Base-by-base conservation (phyloP, 495 filamentous ascomycete genomes). In the Tuber borchii region DNA sequence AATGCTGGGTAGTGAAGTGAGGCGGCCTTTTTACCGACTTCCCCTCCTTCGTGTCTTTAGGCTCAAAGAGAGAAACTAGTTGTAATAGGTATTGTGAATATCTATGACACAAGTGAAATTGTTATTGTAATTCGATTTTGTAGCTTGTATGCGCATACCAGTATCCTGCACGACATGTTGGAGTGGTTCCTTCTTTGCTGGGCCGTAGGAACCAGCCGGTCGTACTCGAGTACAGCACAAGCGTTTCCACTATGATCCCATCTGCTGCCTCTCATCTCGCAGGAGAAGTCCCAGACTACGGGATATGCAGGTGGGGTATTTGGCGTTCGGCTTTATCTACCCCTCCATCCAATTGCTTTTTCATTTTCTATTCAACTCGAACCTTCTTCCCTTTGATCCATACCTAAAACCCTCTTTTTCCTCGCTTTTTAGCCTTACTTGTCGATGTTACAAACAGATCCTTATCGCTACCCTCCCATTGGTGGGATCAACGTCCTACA, bases 401-500 rank as follows among this genome's bases (percentile, higher is more conserved):
- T 61, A 22, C 2, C 51, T 12, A n/a, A 14, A 61, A 14, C 9
- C 9, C 2, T 61, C 51, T n/a, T 31, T 34, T 34, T 6, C 26
- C 56, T 34, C 56, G 26, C 56, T 10, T 14, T 34, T 19, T 65
- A 65, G 26, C 56, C 12, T 79, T 79, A 72, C 70, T 79, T 71
- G 78, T 79, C 72, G 51, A 70, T 37, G 77, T 79, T 75, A 79
- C 76, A 75, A 75, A 48, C 40, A 34, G 37, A 45, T 43, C 19
- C 78, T 79, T 79, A 79, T 79, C 78, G 77, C 73, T 43, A 70
- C 37, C 14, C 61, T 73, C 72, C 78, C 76, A 79, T 61, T 79
- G 78, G 78, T 40, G 70, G 42, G 22, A 14, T 34, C 65, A 79
- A 75, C 61, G 73, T 73, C 71, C 78, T 79, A 79, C 78, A 74